Conservation (phyloP, 441 rosid genomes). For the Jatropha multifida region DNA sequence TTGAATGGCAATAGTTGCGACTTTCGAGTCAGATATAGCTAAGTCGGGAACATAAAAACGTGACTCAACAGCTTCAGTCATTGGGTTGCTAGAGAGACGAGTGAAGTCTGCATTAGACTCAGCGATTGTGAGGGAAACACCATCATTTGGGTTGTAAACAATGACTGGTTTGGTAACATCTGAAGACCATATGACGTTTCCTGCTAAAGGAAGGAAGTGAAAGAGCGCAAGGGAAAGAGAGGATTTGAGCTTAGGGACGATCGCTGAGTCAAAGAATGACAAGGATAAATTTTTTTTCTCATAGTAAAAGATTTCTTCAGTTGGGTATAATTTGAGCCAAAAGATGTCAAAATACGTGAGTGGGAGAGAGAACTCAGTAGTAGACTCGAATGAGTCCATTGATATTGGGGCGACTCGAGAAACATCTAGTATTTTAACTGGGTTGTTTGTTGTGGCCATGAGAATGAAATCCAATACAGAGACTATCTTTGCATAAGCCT, state of each 20-base stretch:
- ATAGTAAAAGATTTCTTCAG: constrained; percentile 13
- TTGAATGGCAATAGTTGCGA: constrained; percentile 10
- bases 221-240: constrained; percentile 24
- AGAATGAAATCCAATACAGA: too few species aligned
- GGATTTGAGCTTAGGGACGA: constrained; percentile 17
- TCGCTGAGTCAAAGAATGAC: neutral
- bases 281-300: constrained; percentile 2
- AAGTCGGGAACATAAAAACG: constrained; percentile 16
- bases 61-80: constrained; percentile 7
- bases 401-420: too few species aligned
- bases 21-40: neutral
- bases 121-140: constrained; percentile 10
- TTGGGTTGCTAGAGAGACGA: neutral
- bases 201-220: constrained; percentile 28
- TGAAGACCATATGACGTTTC: constrained; percentile 20
- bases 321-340: constrained; percentile 20
- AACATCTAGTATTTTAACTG: too few species aligned
- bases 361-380: neutral
- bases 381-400: too few species aligned
- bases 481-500: too few species aligned
- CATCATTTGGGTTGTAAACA: constrained; percentile 9
- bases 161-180: constrained; percentile 15
- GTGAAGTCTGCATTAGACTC: constrained; percentile 23
- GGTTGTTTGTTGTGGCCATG: neutral
- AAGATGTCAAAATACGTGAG: constrained; percentile 17